Percentiles rank a stretch among this genome's conserved stretches.
Conservation (phyloP, 306 rosid species). For the Citrullus mucosospermus region DNA sequence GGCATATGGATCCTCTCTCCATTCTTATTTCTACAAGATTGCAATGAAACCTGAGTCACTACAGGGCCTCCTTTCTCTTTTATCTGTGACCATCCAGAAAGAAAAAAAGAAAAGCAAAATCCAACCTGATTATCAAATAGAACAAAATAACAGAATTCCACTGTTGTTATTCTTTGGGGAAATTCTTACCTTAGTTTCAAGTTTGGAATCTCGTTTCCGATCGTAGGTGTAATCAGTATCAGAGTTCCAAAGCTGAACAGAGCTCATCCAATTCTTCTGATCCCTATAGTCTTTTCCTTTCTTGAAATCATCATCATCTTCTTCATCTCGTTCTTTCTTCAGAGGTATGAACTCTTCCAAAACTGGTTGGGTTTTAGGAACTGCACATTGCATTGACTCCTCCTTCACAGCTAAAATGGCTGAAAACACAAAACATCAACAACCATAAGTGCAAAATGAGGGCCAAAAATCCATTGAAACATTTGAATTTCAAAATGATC, state of each 20-base stretch:
- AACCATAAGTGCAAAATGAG: neutral
- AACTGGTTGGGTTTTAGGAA: conserved; percentile 37
- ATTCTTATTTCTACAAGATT: conserved; percentile 31
- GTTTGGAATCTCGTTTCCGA: conserved; percentile 16
- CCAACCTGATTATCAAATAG: neutral
- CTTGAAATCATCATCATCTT: conserved; percentile 12
- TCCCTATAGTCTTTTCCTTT: conserved; percentile 52
- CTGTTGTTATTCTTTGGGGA: neutral
- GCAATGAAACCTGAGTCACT: conserved; percentile 37
- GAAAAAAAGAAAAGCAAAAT: neutral
- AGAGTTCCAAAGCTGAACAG: conserved; percentile 88
- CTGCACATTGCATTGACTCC: conserved; percentile 39
- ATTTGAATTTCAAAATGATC: neutral
- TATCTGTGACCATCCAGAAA: conserved; percentile 26
- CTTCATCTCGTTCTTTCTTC: conserved; percentile 45
- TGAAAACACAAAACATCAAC: conserved; percentile 13
- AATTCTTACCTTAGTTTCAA: conserved; percentile 41
- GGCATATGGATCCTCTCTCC: conserved; percentile 45
- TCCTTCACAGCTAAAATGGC: conserved; percentile 55
- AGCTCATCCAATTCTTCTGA: conserved; percentile 95
- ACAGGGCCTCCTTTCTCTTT: conserved; percentile 30
- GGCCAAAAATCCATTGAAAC: neutral
- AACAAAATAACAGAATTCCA: neutral
- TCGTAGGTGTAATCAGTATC: neutral
- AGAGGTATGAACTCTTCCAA: conserved; percentile 80